Evolutionary conservation across 1,284 basidiomycete species (phyloP), one percentile per base, ranked within the genome.

Genomic region (Cystobasidium pallidum): DNA sequence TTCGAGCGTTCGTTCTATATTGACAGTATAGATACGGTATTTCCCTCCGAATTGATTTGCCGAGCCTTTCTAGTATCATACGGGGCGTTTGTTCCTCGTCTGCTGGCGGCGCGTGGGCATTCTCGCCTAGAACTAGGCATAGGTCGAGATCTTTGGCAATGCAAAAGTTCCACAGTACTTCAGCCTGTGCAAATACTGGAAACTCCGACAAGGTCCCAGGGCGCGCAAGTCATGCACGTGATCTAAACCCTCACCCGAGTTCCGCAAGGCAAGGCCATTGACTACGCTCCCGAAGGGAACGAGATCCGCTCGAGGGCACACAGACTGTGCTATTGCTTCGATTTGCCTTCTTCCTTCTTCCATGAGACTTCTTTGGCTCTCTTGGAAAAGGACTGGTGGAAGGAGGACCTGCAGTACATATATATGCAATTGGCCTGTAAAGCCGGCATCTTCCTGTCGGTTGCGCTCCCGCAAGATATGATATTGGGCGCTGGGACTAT

Each of bases 121-220:
- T 41, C 13, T 49, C 43, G 3, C 24, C 45, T 24, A 49, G n/a
- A 4, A 64, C 62, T 7, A 64, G 62, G 26, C 62, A 64, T 19
- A 64, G 26, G 30, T 64, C 62, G 13, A 64, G 26, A 26, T 64
- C 62, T 64, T n/a, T n/a, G n/a, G n/a, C n/a, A n/a, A n/a, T n/a
- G n/a, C n/a, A n/a, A n/a, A n/a, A n/a, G n/a, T n/a, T n/a, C n/a
- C n/a, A n/a, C n/a, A n/a, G n/a, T n/a, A n/a, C n/a, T n/a, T n/a
- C n/a, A n/a, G n/a, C n/a, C n/a, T n/a, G n/a, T n/a, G n/a, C n/a
- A n/a, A n/a, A n/a, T n/a, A n/a, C n/a, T n/a, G n/a, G n/a, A n/a
- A n/a, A n/a, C n/a, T n/a, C n/a, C n/a, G n/a, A n/a, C n/a, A n/a
- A n/a, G n/a, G n/a, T n/a, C n/a, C n/a, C n/a, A n/a, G n/a, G n/a